Base-by-base conservation (phyloP, 2,329 filamentous ascomycete genomes). In the Penicillium concentricum region DNA sequence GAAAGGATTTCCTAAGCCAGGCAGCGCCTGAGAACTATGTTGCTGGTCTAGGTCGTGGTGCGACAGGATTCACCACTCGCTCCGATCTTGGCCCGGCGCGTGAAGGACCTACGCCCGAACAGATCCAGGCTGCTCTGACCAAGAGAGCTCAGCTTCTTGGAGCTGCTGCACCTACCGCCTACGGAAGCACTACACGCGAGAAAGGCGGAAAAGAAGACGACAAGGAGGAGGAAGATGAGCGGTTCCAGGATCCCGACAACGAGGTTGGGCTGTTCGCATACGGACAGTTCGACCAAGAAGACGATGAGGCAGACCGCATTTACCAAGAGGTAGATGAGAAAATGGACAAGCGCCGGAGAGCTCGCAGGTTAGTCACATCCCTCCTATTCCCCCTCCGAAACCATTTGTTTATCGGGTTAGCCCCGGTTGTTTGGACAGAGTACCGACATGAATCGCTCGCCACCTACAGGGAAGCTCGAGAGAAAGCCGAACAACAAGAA, bases 41-140 rank as follows among this genome's bases (percentile, higher is more conserved):
- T 62, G 94, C 94, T 62, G 94, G 94, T 84, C 87, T 99, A 61
- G 94, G 94, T 77, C 90, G 95, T 82, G 94, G 94, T 78, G 95
- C 95, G 22, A 99, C 94, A 8, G 94, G 95, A 59, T 99, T 99
- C 79, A 97, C 94, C 16, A 99, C 94, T 39, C 87, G 95, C 69
- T 97, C 93, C 56, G 94, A 99, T 83, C 82, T 99, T 56, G 94
- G 95, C 56, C 94, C 95, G 49, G 93, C 93, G 57, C 86, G 93
- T 68, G 93, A 97, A 79, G 94, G 94, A 16, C 94, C 94, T 47
- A 96, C 90, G 59, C 93, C 97, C 69, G 94, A 99, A 73, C 93
- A 97, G 78, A 97, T 99, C 78, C 97, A 97, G 75, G 94, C 96
- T 75, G 92, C 91, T 60, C 88, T 99, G 66, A 92, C 92, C 47